Percentiles rank a stretch among this genome's conserved stretches.
These are phyloP conservation scores for Claviceps monticola DNA, from an alignment of 2,329 filamentous ascomycete genomes.

Conservation along the genomic window DNA sequence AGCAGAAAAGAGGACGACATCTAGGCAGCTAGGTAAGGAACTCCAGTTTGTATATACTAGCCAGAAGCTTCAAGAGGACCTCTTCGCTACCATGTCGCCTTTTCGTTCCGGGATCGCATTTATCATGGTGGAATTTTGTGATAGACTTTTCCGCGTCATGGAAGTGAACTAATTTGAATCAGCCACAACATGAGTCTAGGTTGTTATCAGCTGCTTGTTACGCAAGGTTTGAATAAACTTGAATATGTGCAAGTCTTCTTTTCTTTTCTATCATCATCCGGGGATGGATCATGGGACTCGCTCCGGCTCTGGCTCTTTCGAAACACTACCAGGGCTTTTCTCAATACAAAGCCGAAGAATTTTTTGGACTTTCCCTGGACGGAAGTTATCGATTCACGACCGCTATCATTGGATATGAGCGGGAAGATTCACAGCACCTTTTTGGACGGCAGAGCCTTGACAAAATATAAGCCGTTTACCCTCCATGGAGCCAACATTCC, in stretches of 20 bases:
- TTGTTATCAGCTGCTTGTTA: not conserved
- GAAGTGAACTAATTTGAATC: conserved; percentile 1
- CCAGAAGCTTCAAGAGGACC: conserved; percentile 28
- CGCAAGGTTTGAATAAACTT: not conserved
- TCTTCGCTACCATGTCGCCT: conserved; percentile 5
- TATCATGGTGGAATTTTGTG: not conserved
- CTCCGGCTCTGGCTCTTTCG: not conserved
- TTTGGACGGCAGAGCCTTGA: not conserved
- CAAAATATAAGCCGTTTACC: not conserved
- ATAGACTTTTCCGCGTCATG: not conserved
- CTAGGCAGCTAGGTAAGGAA: conserved; percentile 41
- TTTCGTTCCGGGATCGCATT: not conserved
- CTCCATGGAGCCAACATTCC: not conserved
- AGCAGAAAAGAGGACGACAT: conserved; percentile 17
- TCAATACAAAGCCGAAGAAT: not conserved
- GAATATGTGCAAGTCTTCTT: not conserved
- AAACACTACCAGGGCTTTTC: no score
- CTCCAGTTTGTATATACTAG: conserved; percentile 39
- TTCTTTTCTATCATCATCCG: not conserved
- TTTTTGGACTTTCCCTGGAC: not conserved
- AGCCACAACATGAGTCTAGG: not conserved
- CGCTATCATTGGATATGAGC: no score
- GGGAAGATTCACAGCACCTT: not conserved
- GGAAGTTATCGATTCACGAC: no score
- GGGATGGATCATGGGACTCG: not conserved